Percentiles rank a stretch among this genome's conserved stretches.
phyloP scores from a whole-genome alignment of 1,284 basidiomycete species.

The Xerocomus amazonicus region DNA sequence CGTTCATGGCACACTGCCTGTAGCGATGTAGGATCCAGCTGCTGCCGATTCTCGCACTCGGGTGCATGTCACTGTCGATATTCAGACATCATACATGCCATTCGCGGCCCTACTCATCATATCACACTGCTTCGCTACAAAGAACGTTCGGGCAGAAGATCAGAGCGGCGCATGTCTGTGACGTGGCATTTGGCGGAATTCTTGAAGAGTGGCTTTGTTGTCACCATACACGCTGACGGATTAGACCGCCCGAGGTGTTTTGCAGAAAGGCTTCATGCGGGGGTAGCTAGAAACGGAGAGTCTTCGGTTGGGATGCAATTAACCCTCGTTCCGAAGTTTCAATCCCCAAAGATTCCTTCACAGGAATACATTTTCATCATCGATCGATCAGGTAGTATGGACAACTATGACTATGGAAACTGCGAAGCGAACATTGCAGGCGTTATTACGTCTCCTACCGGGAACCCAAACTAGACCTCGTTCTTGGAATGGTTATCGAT shows the following conservation, averaged over 20 bases:
- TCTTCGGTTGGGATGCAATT: constrained; percentile 48
- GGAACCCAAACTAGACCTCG: constrained; percentile 32
- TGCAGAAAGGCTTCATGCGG: constrained; percentile 36
- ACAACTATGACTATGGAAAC: constrained; percentile 24
- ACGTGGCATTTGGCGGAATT: constrained; percentile 38
- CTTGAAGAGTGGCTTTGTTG: constrained; percentile 44
- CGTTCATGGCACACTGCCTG: constrained; percentile 48
- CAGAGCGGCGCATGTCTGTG: constrained; percentile 40
- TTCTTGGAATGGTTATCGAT: constrained; percentile 41
- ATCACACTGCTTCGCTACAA: constrained; percentile 33
- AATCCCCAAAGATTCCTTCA: constrained; percentile 33
- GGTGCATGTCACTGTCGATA: constrained; percentile 40
- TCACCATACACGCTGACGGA: constrained; percentile 42
- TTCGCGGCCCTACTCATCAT: constrained; percentile 44
- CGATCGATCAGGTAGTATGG: constrained; percentile 44
- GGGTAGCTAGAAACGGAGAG: background rate
- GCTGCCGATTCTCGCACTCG: constrained; percentile 32
- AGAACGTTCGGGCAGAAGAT: constrained; percentile 33
- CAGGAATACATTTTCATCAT: constrained; percentile 46
- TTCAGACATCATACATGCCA: constrained; percentile 41
- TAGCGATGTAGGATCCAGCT: constrained; percentile 33
- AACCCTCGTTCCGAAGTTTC: constrained; percentile 48
- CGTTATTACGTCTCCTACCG: constrained; percentile 37
- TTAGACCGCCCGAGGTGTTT: constrained; percentile 54
- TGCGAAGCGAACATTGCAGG: constrained; percentile 35